phyloP scores from a whole-genome alignment of 139 green algal species.

The Auxenochlorella protothecoides region DNA sequence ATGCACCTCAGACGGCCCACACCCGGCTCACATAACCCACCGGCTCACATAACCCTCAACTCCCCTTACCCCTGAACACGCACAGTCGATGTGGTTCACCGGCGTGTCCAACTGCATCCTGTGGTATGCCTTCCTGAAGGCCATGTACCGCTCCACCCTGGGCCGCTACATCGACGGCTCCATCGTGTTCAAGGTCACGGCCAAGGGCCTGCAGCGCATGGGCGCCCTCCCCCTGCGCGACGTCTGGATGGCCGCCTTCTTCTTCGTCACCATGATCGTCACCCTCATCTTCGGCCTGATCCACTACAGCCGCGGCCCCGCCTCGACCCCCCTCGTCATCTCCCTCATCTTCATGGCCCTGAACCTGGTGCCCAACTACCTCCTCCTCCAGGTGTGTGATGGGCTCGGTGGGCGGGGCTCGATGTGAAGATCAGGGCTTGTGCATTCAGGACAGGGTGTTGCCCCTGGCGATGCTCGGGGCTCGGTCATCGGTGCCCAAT shows the following conservation, averaged over 20 bases:
- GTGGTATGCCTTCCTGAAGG: constrained; percentile 51
- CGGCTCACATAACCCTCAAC: no score
- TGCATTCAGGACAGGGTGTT: no score
- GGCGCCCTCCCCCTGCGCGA: constrained; percentile 24
- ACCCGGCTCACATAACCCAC: no score
- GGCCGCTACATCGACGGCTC: constrained; percentile 16
- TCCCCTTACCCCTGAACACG: no score
- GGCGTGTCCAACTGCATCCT: constrained; percentile 38
- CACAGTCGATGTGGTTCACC: constrained; percentile 40
- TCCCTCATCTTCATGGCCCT: constrained; percentile 33
- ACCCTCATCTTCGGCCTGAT: constrained; percentile 34
- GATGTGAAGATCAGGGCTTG: no score
- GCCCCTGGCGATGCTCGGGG: no score
- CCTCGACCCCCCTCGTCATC: constrained; percentile 27
- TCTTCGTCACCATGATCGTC: constrained; percentile 11
- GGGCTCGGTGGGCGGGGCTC: no score
- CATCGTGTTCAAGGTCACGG: constrained; percentile 53
- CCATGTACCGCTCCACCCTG: constrained; percentile 34
- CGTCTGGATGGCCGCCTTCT: constrained; percentile 23
- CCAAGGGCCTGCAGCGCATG: constrained; percentile 33
- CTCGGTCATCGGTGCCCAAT: no score
- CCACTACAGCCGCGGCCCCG: constrained; percentile 16
- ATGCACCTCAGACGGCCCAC: no score
- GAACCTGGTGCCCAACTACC: constrained; percentile 36
- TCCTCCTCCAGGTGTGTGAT: constrained; percentile 26